phyloP scores from a whole-genome alignment of 2,329 filamentous ascomycete genomes.

The Fusarium sp. region DNA sequence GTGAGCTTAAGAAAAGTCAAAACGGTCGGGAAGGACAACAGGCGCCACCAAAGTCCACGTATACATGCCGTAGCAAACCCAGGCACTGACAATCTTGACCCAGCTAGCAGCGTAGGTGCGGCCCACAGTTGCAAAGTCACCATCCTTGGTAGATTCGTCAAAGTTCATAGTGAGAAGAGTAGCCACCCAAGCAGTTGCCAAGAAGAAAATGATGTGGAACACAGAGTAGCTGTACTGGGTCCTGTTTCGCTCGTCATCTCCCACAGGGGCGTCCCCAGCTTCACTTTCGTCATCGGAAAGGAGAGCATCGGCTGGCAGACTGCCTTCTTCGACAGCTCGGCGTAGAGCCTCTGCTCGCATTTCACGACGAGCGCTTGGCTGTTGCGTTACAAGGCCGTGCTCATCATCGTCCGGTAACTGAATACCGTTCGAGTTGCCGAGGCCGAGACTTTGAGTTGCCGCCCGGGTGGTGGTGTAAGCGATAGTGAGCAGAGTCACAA shows the following conservation, averaged over 20 bases:
- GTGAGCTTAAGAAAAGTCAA: conserved; percentile 65
- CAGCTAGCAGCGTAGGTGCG: conserved; percentile 97
- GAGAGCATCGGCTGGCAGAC: conserved; percentile 88
- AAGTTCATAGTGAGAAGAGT: conserved; percentile 85
- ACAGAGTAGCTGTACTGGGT: conserved; percentile 97
- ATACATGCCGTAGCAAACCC: conserved; percentile 96
- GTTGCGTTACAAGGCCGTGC: conserved; percentile 87
- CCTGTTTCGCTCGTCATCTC: conserved; percentile 87
- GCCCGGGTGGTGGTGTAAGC: conserved; percentile 98
- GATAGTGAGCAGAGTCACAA: conserved; percentile 96
- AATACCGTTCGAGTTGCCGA: conserved; percentile 65
- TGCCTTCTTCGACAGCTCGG: conserved; percentile 91
- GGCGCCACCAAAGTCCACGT: conserved; percentile 93
- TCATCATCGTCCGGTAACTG: conserved; percentile 78
- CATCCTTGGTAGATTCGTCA: conserved; percentile 68
- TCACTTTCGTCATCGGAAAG: conserved; percentile 78
- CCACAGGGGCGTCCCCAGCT: conserved; percentile 68
- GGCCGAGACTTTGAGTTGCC: conserved; percentile 86
- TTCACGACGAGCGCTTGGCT: conserved; percentile 82
- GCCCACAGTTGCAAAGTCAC: conserved; percentile 91
- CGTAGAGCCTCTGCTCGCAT: conserved; percentile 94
- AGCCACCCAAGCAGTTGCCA: conserved; percentile 95
- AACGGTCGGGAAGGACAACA: conserved; percentile 84
- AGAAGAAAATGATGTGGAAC: conserved; percentile 98
- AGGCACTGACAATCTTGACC: conserved; percentile 98